These are phyloP conservation scores for Lachnellula hyalina DNA, from an alignment of 2,329 filamentous ascomycete species.

Conservation along the genomic window DNA sequence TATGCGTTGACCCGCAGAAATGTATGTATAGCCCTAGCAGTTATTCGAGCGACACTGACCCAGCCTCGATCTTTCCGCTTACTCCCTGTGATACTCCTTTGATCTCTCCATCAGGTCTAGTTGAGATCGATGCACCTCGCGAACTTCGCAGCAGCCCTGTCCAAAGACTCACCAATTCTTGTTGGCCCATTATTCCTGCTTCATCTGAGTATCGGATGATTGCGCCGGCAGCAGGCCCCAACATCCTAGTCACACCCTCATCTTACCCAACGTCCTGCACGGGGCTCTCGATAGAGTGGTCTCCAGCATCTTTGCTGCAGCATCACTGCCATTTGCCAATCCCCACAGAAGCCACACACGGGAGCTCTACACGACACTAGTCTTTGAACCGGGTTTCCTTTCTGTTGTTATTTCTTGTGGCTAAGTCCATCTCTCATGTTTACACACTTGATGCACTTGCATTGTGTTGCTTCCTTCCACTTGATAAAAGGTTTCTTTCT, in stretches of 20 bases:
- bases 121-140: constrained; percentile 27
- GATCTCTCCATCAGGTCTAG: constrained; percentile 24
- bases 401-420: constrained; percentile 21
- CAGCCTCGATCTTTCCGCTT: constrained; percentile 28
- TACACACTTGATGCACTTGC: constrained; percentile 14
- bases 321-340: constrained; percentile 27
- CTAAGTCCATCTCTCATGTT: constrained; percentile 16
- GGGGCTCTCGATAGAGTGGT: constrained; percentile 26
- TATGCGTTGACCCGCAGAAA: constrained; percentile 26
- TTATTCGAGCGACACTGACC: constrained; percentile 20
- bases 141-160: constrained; percentile 19
- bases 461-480: constrained; percentile 7
- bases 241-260: constrained; percentile 27
- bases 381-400: constrained; percentile 24
- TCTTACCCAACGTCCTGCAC: constrained; percentile 27
- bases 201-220: constrained; percentile 31
- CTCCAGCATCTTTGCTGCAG: constrained; percentile 19
- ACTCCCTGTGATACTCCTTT: constrained; percentile 21
- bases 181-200: constrained; percentile 23
- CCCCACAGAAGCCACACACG: constrained; percentile 16
- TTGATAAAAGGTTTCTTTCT: constrained; percentile 1
- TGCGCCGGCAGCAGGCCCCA: constrained; percentile 25
- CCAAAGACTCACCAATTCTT: constrained; percentile 13
- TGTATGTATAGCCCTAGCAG: constrained; percentile 15
- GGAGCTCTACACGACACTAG: constrained; percentile 19